Evolutionary conservation across 345 rosid species (phyloP), one percentile per base, ranked within the genome.

Genomic region (Geranium brycei): DNA sequence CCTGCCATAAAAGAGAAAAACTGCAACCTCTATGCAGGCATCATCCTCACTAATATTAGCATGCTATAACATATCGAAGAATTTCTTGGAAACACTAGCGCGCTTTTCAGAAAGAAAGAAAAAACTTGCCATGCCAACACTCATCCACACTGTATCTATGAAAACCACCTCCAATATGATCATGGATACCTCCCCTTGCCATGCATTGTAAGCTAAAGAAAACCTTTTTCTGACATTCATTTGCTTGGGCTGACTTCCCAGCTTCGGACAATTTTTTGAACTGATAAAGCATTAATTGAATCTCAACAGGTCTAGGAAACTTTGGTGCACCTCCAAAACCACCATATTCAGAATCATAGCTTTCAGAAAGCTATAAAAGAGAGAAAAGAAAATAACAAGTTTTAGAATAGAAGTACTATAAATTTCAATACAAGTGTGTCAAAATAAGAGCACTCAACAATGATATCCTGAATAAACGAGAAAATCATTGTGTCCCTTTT

Each of bases 271-370:
- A 61, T 69, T 76, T 89, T 70, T 87, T 87, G 40, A 70, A 84
- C 60, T 84, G 75, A 69, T 86, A 87, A 68, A 89, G 93, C 93
- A 89, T 92, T 75, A 89, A 72, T 63, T 92, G 95, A 60, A 86
- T 79, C 83, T 92, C 98, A 23, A 92, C 98, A 40, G 98, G 98
- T 65, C 96, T 82, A 5, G 96, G 98, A 79, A 92, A 92, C 81
- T 92, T 92, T 12, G 98, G 96, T 12, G 95, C 91, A 66, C 89
- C 81, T 74, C 98, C 98, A 82, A 92, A 92, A 32, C 98, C 98
- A 65, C 93, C 96, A 56, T 57, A 83, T 69, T 62, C 60, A 2
- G 89, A 75, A 73, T 92, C 98, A 58, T 84, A 92, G 72, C 79
- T 86, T 56, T 67, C 65, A 18, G 95, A 87, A 71, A 92, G 88